These are phyloP conservation scores for Acanthamoeba healyi DNA, from an alignment of 208 protist species.

Conservation along the genomic window DNA sequence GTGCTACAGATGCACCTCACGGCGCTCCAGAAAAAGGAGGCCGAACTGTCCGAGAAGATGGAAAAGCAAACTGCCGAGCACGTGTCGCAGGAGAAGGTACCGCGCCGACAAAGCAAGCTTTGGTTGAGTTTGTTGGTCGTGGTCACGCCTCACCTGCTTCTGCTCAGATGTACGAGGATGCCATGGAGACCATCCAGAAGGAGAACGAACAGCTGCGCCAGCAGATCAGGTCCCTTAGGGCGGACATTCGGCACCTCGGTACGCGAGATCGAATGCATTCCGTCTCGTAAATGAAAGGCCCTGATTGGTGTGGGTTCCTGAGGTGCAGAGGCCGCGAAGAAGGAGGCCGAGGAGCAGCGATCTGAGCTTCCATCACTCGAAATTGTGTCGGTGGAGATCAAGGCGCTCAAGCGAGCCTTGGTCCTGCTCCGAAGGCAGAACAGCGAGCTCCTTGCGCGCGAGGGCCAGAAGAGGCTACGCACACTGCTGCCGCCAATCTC, in stretches of 20 bases:
- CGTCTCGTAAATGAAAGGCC: too few species aligned
- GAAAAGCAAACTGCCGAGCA: slow-evolving; percentile 68
- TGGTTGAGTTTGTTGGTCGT: neutral
- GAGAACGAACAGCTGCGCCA: slow-evolving; percentile 67
- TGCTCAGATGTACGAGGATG: slow-evolving; percentile 73
- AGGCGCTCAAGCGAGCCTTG: slow-evolving; percentile 60
- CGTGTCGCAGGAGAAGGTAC: slow-evolving; percentile 61
- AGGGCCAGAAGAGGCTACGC: slow-evolving; percentile 59
- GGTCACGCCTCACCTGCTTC: neutral
- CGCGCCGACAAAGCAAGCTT: too few species aligned
- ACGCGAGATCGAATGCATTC: neutral
- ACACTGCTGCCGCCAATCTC: slow-evolving; percentile 31
- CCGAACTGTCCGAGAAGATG: slow-evolving; percentile 56
- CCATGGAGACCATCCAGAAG: slow-evolving; percentile 67
- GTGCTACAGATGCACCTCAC: slow-evolving; percentile 64
- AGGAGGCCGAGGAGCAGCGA: slow-evolving; percentile 43
- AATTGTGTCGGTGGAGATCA: slow-evolving; percentile 59
- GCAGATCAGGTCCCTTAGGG: slow-evolving; percentile 9
- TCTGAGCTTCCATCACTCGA: slow-evolving; percentile 52
- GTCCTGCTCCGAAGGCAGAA: slow-evolving; percentile 56
- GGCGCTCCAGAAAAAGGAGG: slow-evolving; percentile 69
- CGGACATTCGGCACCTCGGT: slow-evolving; percentile 60
- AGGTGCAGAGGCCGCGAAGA: slow-evolving; percentile 43
- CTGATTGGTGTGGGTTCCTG: neutral
- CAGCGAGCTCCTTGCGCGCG: slow-evolving; percentile 27